A percentile compares a stretch with the other conserved stretches of the same genome.
phyloP scores from a whole-genome alignment of 371 early-diverging fungal genomes.

The Mucor circinelloides region DNA sequence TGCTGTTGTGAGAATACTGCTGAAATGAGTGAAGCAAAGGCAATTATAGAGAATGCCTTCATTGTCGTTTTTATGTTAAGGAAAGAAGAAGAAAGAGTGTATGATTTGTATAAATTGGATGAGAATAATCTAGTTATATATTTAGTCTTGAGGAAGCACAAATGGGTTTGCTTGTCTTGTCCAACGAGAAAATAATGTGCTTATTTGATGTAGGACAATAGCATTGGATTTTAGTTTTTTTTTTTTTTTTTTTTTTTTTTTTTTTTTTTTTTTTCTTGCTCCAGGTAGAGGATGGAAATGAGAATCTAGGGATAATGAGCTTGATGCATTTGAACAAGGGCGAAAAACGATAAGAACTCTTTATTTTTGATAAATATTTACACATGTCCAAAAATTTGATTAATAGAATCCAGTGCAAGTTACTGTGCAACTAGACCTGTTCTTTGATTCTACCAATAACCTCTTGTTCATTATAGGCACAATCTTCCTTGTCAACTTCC shows the following conservation, averaged over 20 bases:
- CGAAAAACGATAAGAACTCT: background rate
- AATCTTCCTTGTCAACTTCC: slow-evolving; percentile 25
- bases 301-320: too few species aligned
- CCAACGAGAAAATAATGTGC: slow-evolving; percentile 19
- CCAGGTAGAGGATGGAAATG: too few species aligned
- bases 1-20: background rate
- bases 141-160: background rate
- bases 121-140: slow-evolving; percentile 1
- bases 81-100: background rate
- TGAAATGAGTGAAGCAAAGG: slow-evolving; percentile 2
- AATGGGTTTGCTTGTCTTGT: slow-evolving; percentile 2
- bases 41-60: background rate
- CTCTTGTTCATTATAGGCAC: slow-evolving; percentile 22
- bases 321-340: too few species aligned
- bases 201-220: slow-evolving; percentile 1
- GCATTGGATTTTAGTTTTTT: background rate
- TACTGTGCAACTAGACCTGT: background rate
- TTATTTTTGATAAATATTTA: background rate
- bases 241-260: background rate
- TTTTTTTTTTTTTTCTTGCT: background rate
- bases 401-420: background rate
- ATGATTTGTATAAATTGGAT: background rate
- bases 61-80: background rate
- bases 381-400: background rate
- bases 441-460: slow-evolving; percentile 15